A percentile compares a stretch with the other conserved stretches of the same genome.
Conservation (phyloP, 2,329 filamentous ascomycete genomes). For the Fusarium cicatricum region DNA sequence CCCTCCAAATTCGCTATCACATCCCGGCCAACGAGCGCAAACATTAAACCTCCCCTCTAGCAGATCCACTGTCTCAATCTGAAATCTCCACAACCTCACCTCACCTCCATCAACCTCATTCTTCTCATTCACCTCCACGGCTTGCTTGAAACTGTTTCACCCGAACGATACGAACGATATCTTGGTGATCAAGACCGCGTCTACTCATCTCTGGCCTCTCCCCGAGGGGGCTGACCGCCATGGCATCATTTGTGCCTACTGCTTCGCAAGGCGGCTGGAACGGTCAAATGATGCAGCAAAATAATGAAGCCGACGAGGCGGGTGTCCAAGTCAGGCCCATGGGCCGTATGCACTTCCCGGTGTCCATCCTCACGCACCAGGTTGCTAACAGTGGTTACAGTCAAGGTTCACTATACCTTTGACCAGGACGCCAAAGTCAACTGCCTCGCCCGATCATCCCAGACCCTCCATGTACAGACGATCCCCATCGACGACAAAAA, state of each 20-base stretch:
- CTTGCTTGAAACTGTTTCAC: not conserved
- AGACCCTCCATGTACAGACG: constrained; percentile 81
- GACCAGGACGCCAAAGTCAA: constrained; percentile 88
- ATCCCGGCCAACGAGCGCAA: constrained; percentile 36
- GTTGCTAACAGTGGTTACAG: constrained; percentile 56
- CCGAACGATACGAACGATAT: constrained; percentile 2
- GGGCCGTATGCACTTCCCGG: constrained; percentile 64
- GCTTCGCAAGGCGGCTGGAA: constrained; percentile 46
- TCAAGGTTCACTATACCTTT: constrained; percentile 97
- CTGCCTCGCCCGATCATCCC: constrained; percentile 86
- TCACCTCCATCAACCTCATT: constrained; percentile 11
- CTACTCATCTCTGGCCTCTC: constrained; percentile 30
- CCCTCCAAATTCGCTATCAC: constrained; percentile 47
- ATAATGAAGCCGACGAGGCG: constrained; percentile 50
- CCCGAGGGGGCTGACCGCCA: constrained; percentile 42
- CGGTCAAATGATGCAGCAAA: constrained; percentile 42
- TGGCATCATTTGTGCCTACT: constrained; percentile 52
- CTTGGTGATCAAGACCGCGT: constrained; percentile 12
- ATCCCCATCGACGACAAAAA: constrained; percentile 80
- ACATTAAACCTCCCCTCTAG: constrained; percentile 27
- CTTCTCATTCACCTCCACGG: constrained; percentile 9
- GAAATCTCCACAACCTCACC: constrained; percentile 19
- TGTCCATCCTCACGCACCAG: constrained; percentile 8
- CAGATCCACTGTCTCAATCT: constrained; percentile 15
- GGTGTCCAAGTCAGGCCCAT: constrained; percentile 69